Percentiles rank a stretch among this genome's conserved stretches.
Conservation (phyloP, 495 filamentous ascomycete species). For the Jackrogersella multiformis region DNA sequence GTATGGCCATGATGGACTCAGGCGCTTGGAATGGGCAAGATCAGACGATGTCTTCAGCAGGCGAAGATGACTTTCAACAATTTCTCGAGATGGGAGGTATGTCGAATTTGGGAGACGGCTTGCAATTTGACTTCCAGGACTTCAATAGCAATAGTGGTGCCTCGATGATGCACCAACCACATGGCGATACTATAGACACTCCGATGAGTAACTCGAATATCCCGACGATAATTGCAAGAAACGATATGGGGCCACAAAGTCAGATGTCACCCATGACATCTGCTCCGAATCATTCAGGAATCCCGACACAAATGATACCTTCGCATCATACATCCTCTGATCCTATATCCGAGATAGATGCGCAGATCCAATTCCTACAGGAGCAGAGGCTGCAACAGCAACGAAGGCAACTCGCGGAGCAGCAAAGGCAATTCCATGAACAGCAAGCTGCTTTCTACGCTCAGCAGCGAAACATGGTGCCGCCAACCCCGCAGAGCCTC, state of each 20-base stretch:
- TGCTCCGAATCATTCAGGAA: slow-evolving; percentile 50
- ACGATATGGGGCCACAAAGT: slow-evolving; percentile 51
- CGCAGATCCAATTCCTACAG: slow-evolving; percentile 70
- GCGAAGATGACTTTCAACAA: slow-evolving; percentile 65
- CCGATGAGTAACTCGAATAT: slow-evolving; percentile 59
- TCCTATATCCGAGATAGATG: slow-evolving; percentile 62
- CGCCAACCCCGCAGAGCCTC: slow-evolving; percentile 92
- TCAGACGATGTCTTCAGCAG: slow-evolving; percentile 53
- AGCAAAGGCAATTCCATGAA: slow-evolving; percentile 59
- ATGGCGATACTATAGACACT: slow-evolving; percentile 58
- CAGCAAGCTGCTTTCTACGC: slow-evolving; percentile 63
- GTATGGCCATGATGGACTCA: slow-evolving; percentile 58
- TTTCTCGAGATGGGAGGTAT: slow-evolving; percentile 63
- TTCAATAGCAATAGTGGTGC: slow-evolving; percentile 50
- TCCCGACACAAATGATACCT: slow-evolving; percentile 55
- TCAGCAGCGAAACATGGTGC: slow-evolving; percentile 71
- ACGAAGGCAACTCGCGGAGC: slow-evolving; percentile 60
- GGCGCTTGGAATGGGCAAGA: slow-evolving; percentile 59
- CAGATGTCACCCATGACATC: slow-evolving; percentile 60
- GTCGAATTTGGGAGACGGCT: slow-evolving; percentile 53
- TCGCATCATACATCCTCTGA: slow-evolving; percentile 51
- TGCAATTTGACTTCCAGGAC: slow-evolving; percentile 61
- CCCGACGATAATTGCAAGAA: slow-evolving; percentile 52
- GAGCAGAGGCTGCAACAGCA: slow-evolving; percentile 65
- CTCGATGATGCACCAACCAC: slow-evolving; percentile 48